Base-by-base conservation (phyloP, 257 asterid genomes). In the Handroanthus guayacan region DNA sequence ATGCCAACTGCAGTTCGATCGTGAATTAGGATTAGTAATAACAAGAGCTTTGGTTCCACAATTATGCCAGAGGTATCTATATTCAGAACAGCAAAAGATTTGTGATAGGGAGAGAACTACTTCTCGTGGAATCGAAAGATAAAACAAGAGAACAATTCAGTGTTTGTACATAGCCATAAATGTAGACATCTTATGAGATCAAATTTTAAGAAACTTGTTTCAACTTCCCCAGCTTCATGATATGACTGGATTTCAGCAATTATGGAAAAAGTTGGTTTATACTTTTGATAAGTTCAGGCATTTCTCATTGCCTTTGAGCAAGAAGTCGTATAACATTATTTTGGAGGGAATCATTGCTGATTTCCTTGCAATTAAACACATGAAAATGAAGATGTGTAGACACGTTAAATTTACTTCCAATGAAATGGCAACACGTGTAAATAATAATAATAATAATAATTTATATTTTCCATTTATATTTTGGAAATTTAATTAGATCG, bases 1-100 rank as follows among this genome's bases (percentile, higher is more conserved):
- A 60, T 43, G 64, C 3, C 9, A 72, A 60, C 82, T 81, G 79
- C 72, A 58, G 9, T 58, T 67, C 41, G 14, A 36, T 62, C 54
- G 16, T 11, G 20, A 63, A 36, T 13, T 60, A 5, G 56, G 9
- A 61, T 64, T 18, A 45, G 13, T 13, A 39, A 20, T 60, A 18
- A 36, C 52, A 41, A 12, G 34, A 18, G 44, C 58, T 36, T 34
- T 68, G 48, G 47, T 43, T 3, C 36, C 45, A 14, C 10, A 5
- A 51, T n/a, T 5, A 45, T 69, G 36, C 45, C 6, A 39, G 0
- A 39, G 6, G 44, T 3, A 39, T 39, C 44, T 3, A 39, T 39
- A 39, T 47, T 47, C 52, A 47, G 48, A 44, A 10, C 1, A 47
- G 52, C 0, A n/a, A 47, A 4, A 47, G n/a, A 10, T 47, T 47